phyloP scores from a whole-genome alignment of 768 basidiomycete species.

The Trametes punicea region DNA sequence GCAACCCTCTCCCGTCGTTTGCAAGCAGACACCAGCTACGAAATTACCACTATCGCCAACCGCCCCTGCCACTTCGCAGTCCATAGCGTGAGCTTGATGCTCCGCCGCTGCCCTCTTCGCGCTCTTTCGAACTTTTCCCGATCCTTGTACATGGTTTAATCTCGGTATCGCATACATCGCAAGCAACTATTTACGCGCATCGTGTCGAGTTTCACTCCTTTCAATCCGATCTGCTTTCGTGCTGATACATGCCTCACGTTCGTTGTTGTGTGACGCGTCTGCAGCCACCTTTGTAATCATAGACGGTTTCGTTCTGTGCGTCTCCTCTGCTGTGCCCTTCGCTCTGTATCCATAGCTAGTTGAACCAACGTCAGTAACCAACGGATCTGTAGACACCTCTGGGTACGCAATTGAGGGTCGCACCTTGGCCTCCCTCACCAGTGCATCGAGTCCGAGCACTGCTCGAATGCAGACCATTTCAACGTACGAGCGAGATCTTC shows the following conservation, averaged over 20 bases:
- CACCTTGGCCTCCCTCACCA: no score
- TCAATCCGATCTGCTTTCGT: no score
- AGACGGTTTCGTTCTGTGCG: not conserved
- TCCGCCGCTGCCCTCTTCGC: not conserved
- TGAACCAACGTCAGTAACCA: not conserved
- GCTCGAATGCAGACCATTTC: not conserved
- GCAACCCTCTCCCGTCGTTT: not conserved
- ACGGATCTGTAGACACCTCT: not conserved
- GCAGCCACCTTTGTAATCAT: not conserved
- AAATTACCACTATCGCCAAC: slow-evolving; percentile 1
- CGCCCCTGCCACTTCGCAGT: not conserved
- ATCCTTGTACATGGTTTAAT: not conserved
- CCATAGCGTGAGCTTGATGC: not conserved
- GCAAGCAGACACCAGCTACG: slow-evolving; percentile 12
- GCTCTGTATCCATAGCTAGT: slow-evolving; percentile 11
- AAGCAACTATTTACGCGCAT: not conserved
- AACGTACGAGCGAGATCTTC: slow-evolving; percentile 17
- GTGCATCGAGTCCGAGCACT: no score
- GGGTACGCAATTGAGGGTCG: no score
- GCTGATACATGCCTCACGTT: not conserved
- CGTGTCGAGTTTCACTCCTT: no score
- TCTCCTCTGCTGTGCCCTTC: not conserved
- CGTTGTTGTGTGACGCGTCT: not conserved
- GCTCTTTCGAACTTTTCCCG: not conserved
- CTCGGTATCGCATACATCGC: not conserved